Base-by-base conservation (phyloP, 179 eudicot genomes). In the Silene noctiflora region DNA sequence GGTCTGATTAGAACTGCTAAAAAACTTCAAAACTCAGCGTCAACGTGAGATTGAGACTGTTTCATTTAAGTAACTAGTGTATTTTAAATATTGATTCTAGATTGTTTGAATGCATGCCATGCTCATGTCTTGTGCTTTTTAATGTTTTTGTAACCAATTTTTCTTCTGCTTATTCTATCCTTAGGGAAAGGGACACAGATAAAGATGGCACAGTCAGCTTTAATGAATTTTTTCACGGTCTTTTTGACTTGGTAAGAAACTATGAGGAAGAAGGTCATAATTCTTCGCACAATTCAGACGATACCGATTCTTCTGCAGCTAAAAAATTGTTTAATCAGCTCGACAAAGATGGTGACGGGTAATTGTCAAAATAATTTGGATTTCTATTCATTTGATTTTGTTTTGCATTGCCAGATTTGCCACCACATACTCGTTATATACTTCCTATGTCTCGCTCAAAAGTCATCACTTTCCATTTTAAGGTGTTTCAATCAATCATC, bases 141-240 rank as follows among this genome's bases (percentile, higher is more conserved):
- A 13, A 33, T 68, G 13, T 75, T 51, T 51, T 80, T 71, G 7
- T 27, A 22, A 17, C 31, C 48, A 12, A 5, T 48, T 73, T 71
- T 67, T 69, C 65, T 20, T 59, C 31, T 67, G 14, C 29, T 73
- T n/a, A 14, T 2, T 35, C 51, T 53, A 58, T 66, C 61, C 51
- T 66, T 78, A 95, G 99, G 87, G 99, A 95, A 87, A 88, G 99
- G 83, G 99, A 95, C 85, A 80, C 93, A 4, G 96, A 95, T 77
- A 93, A 86, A 89, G 99, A 95, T 84, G 94, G 99, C 77, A 91
- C 88, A 81, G 80, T 93, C 74, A 90, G 81, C 80, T 95, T 91
- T 80, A 84, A 88, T 75, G 99, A 93, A 87, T 95, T 91, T 84
- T 95, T 89, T 75, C 97, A 93, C 68, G 98, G 98, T 68, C 88